phyloP scores from a whole-genome alignment of 2,329 filamentous ascomycete species.

The Stagonosporopsis rhizophila region DNA sequence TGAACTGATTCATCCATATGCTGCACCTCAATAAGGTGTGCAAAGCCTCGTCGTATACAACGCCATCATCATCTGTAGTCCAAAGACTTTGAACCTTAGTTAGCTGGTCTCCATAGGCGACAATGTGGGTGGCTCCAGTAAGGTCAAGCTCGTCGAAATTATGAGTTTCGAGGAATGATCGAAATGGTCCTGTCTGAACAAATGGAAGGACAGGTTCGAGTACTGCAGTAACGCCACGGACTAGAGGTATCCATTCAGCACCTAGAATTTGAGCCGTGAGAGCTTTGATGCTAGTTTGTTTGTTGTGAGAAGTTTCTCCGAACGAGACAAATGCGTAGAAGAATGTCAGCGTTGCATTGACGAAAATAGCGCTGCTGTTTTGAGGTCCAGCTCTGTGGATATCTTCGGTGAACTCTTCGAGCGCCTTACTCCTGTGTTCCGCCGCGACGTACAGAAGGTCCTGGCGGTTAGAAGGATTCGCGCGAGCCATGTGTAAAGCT shows the following conservation, averaged over 20 bases:
- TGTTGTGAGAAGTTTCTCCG: constrained; percentile 6
- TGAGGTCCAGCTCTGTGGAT: constrained; percentile 9
- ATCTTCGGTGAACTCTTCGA: constrained; percentile 21
- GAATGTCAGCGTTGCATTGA: constrained; percentile 20
- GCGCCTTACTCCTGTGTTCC: constrained; percentile 20
- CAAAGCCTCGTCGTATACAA: neutral
- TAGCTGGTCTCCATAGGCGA: neutral
- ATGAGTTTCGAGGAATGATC: neutral
- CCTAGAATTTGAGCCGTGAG: constrained; percentile 23
- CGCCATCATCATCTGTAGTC: neutral
- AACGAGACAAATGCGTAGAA: constrained; percentile 26
- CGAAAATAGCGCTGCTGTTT: constrained; percentile 25
- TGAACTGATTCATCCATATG: neutral
- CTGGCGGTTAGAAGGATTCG: constrained; percentile 11
- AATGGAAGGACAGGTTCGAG: neutral
- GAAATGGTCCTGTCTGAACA: neutral
- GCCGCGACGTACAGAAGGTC: constrained; percentile 12
- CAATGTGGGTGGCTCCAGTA: neutral
- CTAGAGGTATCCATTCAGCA: constrained; percentile 26
- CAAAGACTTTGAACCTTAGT: neutral
- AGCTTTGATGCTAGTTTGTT: neutral
- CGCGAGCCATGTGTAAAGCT: constrained; percentile 26
- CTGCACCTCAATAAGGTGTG: neutral
- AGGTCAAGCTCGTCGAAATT: neutral
- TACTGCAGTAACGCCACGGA: constrained; percentile 20